phyloP scores from a whole-genome alignment of 2,329 filamentous ascomycete genomes.

The Fusarium newnesense region DNA sequence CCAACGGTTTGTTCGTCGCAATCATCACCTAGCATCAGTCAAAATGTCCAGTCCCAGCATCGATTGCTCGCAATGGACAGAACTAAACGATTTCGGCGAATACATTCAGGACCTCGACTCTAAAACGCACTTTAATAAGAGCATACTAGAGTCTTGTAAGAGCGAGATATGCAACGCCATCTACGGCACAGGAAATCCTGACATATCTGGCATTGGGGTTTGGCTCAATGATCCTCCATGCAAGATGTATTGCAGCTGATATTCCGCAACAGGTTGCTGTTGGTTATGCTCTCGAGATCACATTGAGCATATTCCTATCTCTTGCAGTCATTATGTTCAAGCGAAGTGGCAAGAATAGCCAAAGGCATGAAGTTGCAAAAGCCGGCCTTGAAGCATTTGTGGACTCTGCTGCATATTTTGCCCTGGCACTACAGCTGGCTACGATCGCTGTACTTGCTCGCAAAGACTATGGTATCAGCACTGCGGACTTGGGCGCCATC shows the following conservation, averaged over 20 bases:
- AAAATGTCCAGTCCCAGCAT: neutral
- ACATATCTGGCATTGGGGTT: slow-evolving; percentile 40
- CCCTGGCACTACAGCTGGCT: slow-evolving; percentile 36
- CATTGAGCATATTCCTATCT: slow-evolving; percentile 4
- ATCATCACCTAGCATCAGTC: neutral
- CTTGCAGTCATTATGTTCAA: slow-evolving; percentile 7
- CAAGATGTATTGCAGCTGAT: neutral
- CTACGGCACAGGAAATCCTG: slow-evolving; percentile 35
- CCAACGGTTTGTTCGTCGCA: neutral
- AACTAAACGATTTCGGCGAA: slow-evolving; percentile 19
- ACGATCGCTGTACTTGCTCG: slow-evolving; percentile 32
- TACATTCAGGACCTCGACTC: slow-evolving; percentile 9
- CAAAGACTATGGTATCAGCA: slow-evolving; percentile 41
- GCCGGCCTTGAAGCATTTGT: slow-evolving; percentile 25
- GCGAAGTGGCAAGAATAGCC: neutral
- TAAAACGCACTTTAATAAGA: neutral
- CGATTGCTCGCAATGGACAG: slow-evolving; percentile 2
- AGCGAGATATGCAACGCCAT: slow-evolving; percentile 30
- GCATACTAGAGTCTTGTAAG: slow-evolving; percentile 2
- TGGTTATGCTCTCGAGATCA: slow-evolving; percentile 22
- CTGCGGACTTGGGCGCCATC: slow-evolving; percentile 33
- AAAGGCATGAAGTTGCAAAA: neutral
- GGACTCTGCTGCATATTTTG: slow-evolving; percentile 37
- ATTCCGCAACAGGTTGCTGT: slow-evolving; percentile 5
- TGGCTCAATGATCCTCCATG: neutral